Evolutionary conservation across 208 protist species (phyloP).

Genomic region (Angomonas ambiguus): DNA sequence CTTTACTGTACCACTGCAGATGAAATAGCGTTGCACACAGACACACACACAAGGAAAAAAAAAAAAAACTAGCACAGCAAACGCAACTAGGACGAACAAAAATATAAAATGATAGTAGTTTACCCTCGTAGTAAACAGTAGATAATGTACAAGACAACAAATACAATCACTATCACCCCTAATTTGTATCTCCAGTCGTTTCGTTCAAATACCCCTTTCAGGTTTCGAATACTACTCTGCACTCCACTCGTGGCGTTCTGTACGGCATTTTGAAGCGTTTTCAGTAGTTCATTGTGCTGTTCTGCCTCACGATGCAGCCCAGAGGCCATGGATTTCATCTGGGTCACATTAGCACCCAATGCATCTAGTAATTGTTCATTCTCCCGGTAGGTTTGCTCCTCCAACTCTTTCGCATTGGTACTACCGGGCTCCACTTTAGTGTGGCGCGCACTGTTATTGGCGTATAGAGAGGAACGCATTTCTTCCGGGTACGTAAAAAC

Average conservation of each 20-base stretch:
- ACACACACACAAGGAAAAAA: no score
- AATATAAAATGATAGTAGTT: no score
- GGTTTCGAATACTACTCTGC: slow-evolving; percentile 32
- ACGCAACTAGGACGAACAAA: no score
- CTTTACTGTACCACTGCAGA: no score
- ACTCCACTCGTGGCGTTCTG: slow-evolving; percentile 51
- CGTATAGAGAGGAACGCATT: slow-evolving; percentile 75
- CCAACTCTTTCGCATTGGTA: slow-evolving; percentile 34
- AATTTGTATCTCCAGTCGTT: slow-evolving; percentile 61
- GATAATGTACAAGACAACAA: slow-evolving; percentile 34
- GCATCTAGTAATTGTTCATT: slow-evolving; percentile 76
- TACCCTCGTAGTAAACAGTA: slow-evolving; percentile 22
- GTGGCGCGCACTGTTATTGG: slow-evolving; percentile 10
- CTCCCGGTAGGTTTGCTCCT: slow-evolving; percentile 67
- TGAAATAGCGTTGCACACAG: no score
- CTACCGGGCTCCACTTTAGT: not conserved
- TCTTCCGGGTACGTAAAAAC: no score
- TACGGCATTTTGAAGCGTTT: slow-evolving; percentile 38
- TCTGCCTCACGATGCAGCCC: slow-evolving; percentile 52
- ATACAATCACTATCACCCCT: slow-evolving; percentile 28
- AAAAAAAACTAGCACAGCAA: no score
- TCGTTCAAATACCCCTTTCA: slow-evolving; percentile 49
- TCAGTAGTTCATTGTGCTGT: slow-evolving; percentile 71
- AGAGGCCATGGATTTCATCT: slow-evolving; percentile 62
- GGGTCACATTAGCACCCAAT: slow-evolving; percentile 44